Base-by-base conservation (phyloP, 2,329 filamentous ascomycete species). In the Hansfordia pulvinata region DNA sequence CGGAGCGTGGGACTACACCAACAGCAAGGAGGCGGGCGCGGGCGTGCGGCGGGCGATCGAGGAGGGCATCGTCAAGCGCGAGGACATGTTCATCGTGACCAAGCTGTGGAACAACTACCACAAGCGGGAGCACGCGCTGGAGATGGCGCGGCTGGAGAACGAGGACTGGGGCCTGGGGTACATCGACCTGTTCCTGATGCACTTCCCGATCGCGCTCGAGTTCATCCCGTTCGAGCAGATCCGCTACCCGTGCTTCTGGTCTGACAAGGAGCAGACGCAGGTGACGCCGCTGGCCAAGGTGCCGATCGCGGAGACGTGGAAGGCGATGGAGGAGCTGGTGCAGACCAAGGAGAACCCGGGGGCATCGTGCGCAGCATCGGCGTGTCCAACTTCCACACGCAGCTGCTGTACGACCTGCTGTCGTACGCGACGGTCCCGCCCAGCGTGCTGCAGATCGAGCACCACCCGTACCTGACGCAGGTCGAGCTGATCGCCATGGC, bases 391-490 rank as follows among this genome's bases (percentile, higher is more conserved):
- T 88, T 85, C 69, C 76, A 78, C 52, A 67, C 68, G 19, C 69
- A 80, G 52, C 61, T 82, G 34, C 55, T 92, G 44, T 76, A 86
- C 51, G 83, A 92, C 52, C 58, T 86, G 32, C 64, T 88, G 47
- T 72, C 77, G 42, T 83, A 85, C 54, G 80, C 80, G 38, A 72
- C 69, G 44, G 69, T 85, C 53, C 64, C 63, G 19, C 78, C 81
- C 5, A 76, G 80, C 25, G 76, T 77, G 19, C 71, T 90, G 35
- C 84, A 92, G 62, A 76, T 92, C 50, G 83, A 92, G 64, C 81
- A 88, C 58, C 83, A 92, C 65, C 83, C 83, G 15, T 92, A 76
- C 55, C 58, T 76, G 19, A 64, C 64, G 5, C 71, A 76, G 50
- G 50, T 55, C 19, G 53, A 58, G 7, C 53, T 76, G 25, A 47